A percentile compares a stretch with the other conserved stretches of the same genome.
These are phyloP conservation scores for Phytophthora kernoviae DNA, from an alignment of 352 stramenopile species.

Conservation along the genomic window DNA sequence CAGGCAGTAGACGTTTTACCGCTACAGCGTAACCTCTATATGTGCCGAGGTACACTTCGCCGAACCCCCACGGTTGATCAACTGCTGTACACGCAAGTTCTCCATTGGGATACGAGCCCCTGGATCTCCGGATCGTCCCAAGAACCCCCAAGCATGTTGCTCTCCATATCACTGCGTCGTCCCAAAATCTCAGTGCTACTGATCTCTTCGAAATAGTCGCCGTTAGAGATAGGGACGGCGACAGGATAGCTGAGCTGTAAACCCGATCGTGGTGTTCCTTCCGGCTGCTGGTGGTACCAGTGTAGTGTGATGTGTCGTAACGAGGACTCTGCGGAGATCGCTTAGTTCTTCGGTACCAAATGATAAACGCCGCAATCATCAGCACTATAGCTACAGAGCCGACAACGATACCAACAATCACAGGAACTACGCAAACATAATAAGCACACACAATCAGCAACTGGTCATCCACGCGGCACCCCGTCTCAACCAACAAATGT, in stretches of 20 bases:
- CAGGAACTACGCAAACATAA: constrained; percentile 15
- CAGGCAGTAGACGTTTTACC: constrained; percentile 54
- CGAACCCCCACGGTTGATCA: constrained; percentile 55
- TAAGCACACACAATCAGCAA: constrained; percentile 5
- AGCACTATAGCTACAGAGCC: constrained; percentile 40
- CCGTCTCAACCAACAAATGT: neutral
- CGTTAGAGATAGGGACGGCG: constrained; percentile 23
- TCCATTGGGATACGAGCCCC: constrained; percentile 43
- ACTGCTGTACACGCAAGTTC: constrained; percentile 36
- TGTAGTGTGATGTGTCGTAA: constrained; percentile 25
- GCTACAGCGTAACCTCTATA: constrained; percentile 47
- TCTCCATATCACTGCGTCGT: constrained; percentile 28
- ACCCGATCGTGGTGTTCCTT: constrained; percentile 28
- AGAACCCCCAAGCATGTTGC: constrained; percentile 12
- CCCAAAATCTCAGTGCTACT: constrained; percentile 28
- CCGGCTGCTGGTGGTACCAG: constrained; percentile 26
- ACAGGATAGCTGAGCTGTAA: constrained; percentile 23
- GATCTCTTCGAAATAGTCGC: constrained; percentile 32
- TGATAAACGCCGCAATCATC: constrained; percentile 44
- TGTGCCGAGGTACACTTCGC: constrained; percentile 45
- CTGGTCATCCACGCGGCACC: neutral
- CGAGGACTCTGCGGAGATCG: constrained; percentile 15
- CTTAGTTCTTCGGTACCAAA: constrained; percentile 47
- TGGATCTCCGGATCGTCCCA: constrained; percentile 38
- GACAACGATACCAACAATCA: constrained; percentile 43